Evolutionary conservation across 768 basidiomycete species (phyloP).

Genomic region (Cyclocybe aegerita): DNA sequence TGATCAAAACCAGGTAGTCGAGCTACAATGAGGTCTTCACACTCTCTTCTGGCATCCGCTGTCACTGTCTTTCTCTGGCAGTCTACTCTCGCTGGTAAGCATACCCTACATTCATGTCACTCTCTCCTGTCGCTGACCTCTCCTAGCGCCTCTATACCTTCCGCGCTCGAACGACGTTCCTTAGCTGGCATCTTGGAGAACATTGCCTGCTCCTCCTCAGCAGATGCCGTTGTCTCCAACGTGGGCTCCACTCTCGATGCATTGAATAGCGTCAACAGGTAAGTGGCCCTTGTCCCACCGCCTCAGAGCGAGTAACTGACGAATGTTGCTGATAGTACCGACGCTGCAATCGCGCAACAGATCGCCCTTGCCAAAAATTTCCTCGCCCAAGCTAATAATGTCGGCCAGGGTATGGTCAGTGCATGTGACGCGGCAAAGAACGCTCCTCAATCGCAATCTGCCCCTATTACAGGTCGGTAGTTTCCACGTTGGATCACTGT

Average conservation of each 20-base stretch:
- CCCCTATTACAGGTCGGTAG: slow-evolving; percentile 1
- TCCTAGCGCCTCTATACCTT: slow-evolving; percentile 9
- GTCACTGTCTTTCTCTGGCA: slow-evolving; percentile 17
- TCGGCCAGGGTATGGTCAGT: slow-evolving; percentile 20
- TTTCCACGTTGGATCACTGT: too few species aligned
- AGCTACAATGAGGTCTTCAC: slow-evolving; percentile 13
- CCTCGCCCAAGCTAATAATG: slow-evolving; percentile 20
- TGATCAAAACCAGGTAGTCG: neutral
- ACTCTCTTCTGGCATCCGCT: slow-evolving; percentile 14
- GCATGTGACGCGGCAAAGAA: slow-evolving; percentile 18
- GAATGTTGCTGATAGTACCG: slow-evolving; percentile 9
- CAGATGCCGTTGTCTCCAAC: slow-evolving; percentile 18
- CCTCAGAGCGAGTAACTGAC: too few species aligned
- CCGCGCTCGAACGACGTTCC: slow-evolving; percentile 13
- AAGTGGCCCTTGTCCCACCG: neutral
- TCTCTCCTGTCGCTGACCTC: neutral
- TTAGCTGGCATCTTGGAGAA: slow-evolving; percentile 20
- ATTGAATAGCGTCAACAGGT: slow-evolving; percentile 21
- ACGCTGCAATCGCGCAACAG: slow-evolving; percentile 17
- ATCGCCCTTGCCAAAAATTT: slow-evolving; percentile 18
- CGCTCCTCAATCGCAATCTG: slow-evolving; percentile 3
- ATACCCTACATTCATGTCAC: neutral
- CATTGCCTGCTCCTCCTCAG: slow-evolving; percentile 22
- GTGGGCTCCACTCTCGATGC: slow-evolving; percentile 18
- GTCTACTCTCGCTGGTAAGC: slow-evolving; percentile 16